phyloP scores from a whole-genome alignment of 257 asterid genomes.

The Nicotiana obtusifolia region DNA sequence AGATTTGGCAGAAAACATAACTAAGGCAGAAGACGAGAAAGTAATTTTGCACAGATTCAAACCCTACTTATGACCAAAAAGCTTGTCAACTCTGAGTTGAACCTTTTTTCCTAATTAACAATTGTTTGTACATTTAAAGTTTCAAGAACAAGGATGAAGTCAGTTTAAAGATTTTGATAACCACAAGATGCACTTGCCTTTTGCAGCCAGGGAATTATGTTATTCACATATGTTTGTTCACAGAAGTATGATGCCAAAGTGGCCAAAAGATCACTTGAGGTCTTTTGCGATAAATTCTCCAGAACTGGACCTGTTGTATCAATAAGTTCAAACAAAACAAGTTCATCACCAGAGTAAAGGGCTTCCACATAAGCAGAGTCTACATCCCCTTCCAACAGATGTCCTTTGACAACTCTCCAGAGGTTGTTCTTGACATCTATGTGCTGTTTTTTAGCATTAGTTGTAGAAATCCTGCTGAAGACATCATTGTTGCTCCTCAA shows the following conservation, averaged over 20 bases:
- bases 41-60: background rate
- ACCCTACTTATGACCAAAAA: background rate
- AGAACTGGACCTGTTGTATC: slow-evolving; percentile 87
- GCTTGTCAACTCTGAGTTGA: background rate
- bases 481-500: slow-evolving; percentile 31
- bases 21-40: background rate
- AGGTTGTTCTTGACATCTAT: slow-evolving; percentile 39
- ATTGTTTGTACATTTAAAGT: background rate
- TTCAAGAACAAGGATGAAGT: background rate
- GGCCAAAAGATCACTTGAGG: slow-evolving; percentile 54
- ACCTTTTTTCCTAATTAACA: background rate
- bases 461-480: slow-evolving; percentile 34
- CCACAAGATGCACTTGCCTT: slow-evolving; percentile 54
- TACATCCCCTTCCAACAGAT: slow-evolving; percentile 57
- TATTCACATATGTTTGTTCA: slow-evolving; percentile 67
- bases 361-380: slow-evolving; percentile 81
- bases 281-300: slow-evolving; percentile 62
- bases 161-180: background rate
- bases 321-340: slow-evolving; percentile 71
- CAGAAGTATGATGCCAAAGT: slow-evolving; percentile 52
- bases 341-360: slow-evolving; percentile 60
- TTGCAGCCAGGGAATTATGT: slow-evolving; percentile 85
- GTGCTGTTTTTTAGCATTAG: slow-evolving; percentile 37
- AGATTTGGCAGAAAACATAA: background rate
- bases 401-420: slow-evolving; percentile 50